A percentile compares a stretch with the other conserved stretches of the same genome.
phyloP scores from a whole-genome alignment of 306 rosid genomes.

The Cucumis melo region DNA sequence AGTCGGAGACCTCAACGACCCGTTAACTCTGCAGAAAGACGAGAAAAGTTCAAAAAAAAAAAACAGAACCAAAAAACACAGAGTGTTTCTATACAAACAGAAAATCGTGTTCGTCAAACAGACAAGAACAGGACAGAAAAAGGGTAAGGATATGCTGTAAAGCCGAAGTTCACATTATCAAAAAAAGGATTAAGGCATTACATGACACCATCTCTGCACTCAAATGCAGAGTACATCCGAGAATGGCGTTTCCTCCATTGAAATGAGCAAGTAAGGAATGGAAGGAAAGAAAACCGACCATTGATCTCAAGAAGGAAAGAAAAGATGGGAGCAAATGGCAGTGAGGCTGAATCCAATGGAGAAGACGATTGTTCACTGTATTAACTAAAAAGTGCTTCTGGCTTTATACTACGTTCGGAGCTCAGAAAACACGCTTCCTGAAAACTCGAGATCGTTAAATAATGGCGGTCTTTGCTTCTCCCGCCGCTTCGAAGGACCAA shows the following conservation, averaged over 20 bases:
- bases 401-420: neutral
- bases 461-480: neutral
- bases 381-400: neutral
- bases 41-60: neutral
- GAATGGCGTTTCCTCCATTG: neutral
- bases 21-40: neutral
- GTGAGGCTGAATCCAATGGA: neutral
- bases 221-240: neutral
- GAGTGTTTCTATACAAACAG: neutral
- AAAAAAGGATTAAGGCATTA: neutral
- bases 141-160: neutral
- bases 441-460: neutral
- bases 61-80: neutral
- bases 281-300: neutral
- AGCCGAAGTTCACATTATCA: neutral
- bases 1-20: neutral
- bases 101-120: too few relatives aligned
- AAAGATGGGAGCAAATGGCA: neutral
- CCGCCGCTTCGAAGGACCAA: neutral
- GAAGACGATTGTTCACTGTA: neutral
- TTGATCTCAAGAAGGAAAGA: neutral
- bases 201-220: neutral
- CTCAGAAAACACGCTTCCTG: neutral
- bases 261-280: neutral
- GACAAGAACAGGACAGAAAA: neutral